Evolutionary conservation across 768 basidiomycete species (phyloP).

Genomic region (Mycena metata): DNA sequence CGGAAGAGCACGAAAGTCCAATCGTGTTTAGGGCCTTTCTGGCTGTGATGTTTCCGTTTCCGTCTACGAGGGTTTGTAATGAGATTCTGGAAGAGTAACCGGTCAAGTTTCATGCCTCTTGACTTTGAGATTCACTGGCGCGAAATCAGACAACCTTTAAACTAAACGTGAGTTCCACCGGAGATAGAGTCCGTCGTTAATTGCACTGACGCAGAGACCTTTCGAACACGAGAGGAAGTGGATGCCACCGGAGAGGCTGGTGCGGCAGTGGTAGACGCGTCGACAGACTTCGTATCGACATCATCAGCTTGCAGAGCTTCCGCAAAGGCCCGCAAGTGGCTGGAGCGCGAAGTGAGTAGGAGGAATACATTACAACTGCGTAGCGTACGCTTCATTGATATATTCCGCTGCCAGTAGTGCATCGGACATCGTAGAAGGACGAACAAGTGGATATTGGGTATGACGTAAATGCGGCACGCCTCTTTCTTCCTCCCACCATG

Average conservation of each 20-base stretch:
- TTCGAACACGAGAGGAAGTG: slow-evolving; percentile 67
- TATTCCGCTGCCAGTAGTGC: slow-evolving; percentile 66
- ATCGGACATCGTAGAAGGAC: slow-evolving; percentile 34
- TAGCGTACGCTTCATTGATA: slow-evolving; percentile 74
- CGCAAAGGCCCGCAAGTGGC: slow-evolving; percentile 80
- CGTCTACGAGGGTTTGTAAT: slow-evolving; percentile 35
- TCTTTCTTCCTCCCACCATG: slow-evolving; percentile 1
- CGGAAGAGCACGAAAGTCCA: slow-evolving; percentile 83
- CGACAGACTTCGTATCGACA: slow-evolving; percentile 57
- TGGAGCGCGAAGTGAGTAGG: slow-evolving; percentile 32
- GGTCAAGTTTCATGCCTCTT: slow-evolving; percentile 64
- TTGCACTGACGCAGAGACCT: slow-evolving; percentile 70
- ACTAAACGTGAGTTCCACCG: too few relatives aligned
- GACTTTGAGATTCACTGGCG: slow-evolving; percentile 89
- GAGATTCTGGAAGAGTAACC: slow-evolving; percentile 39
- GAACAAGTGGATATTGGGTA: neutral
- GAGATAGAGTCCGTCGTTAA: too few relatives aligned
- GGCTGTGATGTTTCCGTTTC: slow-evolving; percentile 47
- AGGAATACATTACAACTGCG: neutral
- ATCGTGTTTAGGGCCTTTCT: slow-evolving; percentile 65
- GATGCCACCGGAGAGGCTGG: slow-evolving; percentile 58
- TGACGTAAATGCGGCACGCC: slow-evolving; percentile 17
- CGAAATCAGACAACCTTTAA: slow-evolving; percentile 77
- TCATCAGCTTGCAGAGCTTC: slow-evolving; percentile 74
- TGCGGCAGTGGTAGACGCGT: slow-evolving; percentile 45